Percentiles rank a stretch among this genome's conserved stretches.
Conservation (phyloP, 108 stramenopile genomes). For the Skeletonema grethae region DNA sequence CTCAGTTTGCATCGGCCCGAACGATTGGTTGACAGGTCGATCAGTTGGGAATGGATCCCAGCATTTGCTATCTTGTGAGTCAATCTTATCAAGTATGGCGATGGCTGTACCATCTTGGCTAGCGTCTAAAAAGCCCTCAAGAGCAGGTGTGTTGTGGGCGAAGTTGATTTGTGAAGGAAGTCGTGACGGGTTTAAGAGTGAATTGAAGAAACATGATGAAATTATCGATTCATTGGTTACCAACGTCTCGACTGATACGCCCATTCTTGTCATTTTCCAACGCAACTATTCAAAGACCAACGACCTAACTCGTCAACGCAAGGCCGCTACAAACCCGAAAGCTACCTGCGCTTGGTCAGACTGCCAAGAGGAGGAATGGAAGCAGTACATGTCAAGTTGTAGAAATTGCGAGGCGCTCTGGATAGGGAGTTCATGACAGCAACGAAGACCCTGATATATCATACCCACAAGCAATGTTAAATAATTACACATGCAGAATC, state of each 20-base stretch:
- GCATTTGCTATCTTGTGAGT: conserved; percentile 69
- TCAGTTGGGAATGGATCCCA: conserved; percentile 49
- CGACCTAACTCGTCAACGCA: conserved; percentile 40
- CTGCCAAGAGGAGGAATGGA: conserved; percentile 53
- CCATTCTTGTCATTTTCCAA: conserved; percentile 70
- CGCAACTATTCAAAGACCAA: conserved; percentile 38
- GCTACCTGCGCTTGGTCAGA: conserved; percentile 62
- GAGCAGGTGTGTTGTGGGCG: conserved; percentile 71
- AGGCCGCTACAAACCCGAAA: conserved; percentile 50
- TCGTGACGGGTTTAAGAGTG: conserved; percentile 13
- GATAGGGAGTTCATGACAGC: conserved; percentile 32
- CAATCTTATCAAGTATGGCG: conserved; percentile 45
- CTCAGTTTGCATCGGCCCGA: conserved; percentile 68
- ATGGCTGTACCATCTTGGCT: conserved; percentile 78
- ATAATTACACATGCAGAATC: conserved; percentile 1
- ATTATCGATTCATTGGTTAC: conserved; percentile 32
- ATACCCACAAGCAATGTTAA: background rate
- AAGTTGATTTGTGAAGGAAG: conserved; percentile 33
- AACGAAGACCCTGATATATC: background rate
- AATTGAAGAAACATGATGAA: conserved; percentile 30
- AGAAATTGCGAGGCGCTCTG: conserved; percentile 61
- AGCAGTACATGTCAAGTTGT: conserved; percentile 32
- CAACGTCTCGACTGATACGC: conserved; percentile 21
- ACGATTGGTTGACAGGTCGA: conserved; percentile 69
- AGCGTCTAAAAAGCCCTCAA: conserved; percentile 29